Conservation (phyloP, 495 filamentous ascomycete genomes). For the Trichodelitschia bisporula region DNA sequence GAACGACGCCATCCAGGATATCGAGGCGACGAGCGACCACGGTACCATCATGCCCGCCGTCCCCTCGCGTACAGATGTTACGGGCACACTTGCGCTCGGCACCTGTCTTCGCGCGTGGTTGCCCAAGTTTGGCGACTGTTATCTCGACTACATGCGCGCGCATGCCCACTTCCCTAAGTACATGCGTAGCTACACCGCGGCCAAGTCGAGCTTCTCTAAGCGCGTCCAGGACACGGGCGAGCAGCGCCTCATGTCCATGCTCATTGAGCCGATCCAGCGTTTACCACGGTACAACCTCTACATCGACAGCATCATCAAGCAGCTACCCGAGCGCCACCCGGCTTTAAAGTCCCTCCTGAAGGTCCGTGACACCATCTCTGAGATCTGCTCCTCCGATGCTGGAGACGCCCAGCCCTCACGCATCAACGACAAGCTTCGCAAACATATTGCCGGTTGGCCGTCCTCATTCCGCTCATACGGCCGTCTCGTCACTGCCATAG, state of each 20-base stretch:
- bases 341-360: slow-evolving; percentile 57
- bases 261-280: slow-evolving; percentile 92
- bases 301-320: slow-evolving; percentile 79
- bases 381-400: slow-evolving; percentile 77
- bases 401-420: slow-evolving; percentile 38
- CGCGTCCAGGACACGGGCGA: slow-evolving; percentile 67
- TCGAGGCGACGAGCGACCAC: slow-evolving; percentile 9
- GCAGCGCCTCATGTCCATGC: slow-evolving; percentile 66
- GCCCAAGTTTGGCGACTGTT: slow-evolving; percentile 67
- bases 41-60: slow-evolving; percentile 7
- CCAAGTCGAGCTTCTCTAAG: slow-evolving; percentile 53
- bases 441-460: slow-evolving; percentile 64
- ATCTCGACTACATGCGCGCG: slow-evolving; percentile 70
- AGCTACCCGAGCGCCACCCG: slow-evolving; percentile 59
- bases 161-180: slow-evolving; percentile 65
- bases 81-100: slow-evolving; percentile 48
- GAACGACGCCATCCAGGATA: slow-evolving; percentile 34
- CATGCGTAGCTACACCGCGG: slow-evolving; percentile 45
- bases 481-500: slow-evolving; percentile 61
- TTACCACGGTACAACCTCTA: slow-evolving; percentile 85
- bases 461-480: slow-evolving; percentile 42
- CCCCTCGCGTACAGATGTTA: slow-evolving; percentile 27
- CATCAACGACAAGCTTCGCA: slow-evolving; percentile 43
- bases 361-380: slow-evolving; percentile 73
- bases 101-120: slow-evolving; percentile 70